Base-by-base conservation (phyloP, 2,329 filamentous ascomycete genomes). In the Salinomyces thailandicus region DNA sequence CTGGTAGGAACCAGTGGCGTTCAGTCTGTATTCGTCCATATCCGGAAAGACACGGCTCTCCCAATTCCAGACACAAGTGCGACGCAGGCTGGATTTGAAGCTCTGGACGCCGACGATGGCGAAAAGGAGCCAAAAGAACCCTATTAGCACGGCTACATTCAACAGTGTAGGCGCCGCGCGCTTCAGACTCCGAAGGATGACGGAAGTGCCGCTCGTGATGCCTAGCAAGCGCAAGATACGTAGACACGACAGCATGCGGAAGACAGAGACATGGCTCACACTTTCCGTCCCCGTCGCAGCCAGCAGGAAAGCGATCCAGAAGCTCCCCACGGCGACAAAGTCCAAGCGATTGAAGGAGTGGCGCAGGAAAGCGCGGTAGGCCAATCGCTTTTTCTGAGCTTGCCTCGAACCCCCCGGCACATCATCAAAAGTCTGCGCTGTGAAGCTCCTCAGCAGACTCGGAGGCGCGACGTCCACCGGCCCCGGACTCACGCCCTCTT, bases 91-190 rank as follows among this genome's bases (percentile, higher is more conserved):
- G 30, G 67, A 67, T 42, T 71, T 71, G 60, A 98, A 98, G 61
- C 84, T 94, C 58, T 98, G 93, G 15, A 98, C 82, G 5, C 91
- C 93, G 40, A 98, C 79, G 44, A 98, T 95, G 24, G 86, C 91
- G 63, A 98, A 98, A 8, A 96, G 66, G 28, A 98, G 72, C 91
- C 91, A 98, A 62, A 98, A 98, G 63, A 98, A 98, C 11, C 83
- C 75, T 47, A 98, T 86, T 15, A 98, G 68, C 55, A 98, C 95
- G 1, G 85, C 87, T 19, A 98, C 87, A 44, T 94, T 85, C 17
- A 95, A 76, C 16, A 98, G 75, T 22, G 94, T 68, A 2, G 93
- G 91, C 0, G 89, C 85, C 2, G 91, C 87, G 57, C 94, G 93
- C 58, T 98, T 98, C 42, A 98, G 62, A 71, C 89, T 96, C 57